Evolutionary conservation across 768 basidiomycete genomes (phyloP).

Genomic region (Clathrus columnatus): DNA sequence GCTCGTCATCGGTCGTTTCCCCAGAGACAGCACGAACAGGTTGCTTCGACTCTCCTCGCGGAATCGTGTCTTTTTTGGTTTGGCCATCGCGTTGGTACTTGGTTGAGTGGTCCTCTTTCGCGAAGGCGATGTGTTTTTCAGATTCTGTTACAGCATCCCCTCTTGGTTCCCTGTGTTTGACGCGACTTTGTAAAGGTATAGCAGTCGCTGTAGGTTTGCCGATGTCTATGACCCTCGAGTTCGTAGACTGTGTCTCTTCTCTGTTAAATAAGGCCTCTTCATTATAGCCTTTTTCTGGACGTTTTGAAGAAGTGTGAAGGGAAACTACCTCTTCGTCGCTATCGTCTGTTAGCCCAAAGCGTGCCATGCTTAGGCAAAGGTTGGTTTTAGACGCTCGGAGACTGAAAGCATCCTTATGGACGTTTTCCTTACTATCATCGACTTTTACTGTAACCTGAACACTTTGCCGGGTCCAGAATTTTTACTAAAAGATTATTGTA

Average conservation of each 20-base stretch:
- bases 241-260: neutral
- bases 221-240: neutral
- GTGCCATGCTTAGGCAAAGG: neutral
- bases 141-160: too few species aligned
- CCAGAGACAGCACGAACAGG: neutral
- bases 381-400: too few species aligned
- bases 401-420: too few species aligned
- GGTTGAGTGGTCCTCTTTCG: neutral
- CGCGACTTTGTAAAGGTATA: too few species aligned
- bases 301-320: neutral
- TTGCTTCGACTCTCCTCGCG: neutral
- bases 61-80: neutral
- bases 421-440: too few species aligned
- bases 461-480: too few species aligned
- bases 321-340: constrained; percentile 5
- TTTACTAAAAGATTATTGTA: too few species aligned
- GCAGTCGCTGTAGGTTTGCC: neutral
- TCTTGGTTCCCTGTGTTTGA: too few species aligned
- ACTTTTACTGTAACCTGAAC: too few species aligned
- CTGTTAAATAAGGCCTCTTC: neutral
- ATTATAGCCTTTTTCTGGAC: neutral
- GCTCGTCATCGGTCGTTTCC: constrained; percentile 32
- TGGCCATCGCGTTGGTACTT: neutral
- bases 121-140: neutral
- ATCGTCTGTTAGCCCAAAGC: constrained; percentile 9